Percentiles rank a stretch among this genome's conserved stretches.
These are phyloP conservation scores for Tulasnella sp. DNA, from an alignment of 768 basidiomycete species.

Conservation along the genomic window DNA sequence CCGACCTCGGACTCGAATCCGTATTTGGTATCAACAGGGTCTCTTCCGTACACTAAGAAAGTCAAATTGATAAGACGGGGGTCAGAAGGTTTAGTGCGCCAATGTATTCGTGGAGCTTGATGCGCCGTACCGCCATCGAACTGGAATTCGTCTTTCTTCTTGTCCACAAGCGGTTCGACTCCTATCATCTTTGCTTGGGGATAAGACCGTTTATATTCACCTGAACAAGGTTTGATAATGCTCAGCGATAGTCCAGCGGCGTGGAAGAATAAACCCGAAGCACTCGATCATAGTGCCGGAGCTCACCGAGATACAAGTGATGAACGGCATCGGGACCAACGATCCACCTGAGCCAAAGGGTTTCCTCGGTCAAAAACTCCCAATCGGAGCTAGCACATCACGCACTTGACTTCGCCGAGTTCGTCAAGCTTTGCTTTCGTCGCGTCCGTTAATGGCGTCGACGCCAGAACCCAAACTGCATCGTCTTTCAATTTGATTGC, in stretches of 20 bases:
- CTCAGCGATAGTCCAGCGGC: background rate
- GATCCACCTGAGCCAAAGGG: slow-evolving; percentile 36
- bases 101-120: background rate
- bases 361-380: background rate
- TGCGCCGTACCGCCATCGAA: slow-evolving; percentile 52
- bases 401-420: slow-evolving; percentile 65
- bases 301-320: slow-evolving; percentile 37
- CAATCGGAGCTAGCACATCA: background rate
- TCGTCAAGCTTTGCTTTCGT: slow-evolving; percentile 60
- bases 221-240: slow-evolving; percentile 40
- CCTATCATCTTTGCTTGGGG: slow-evolving; percentile 69
- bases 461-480: slow-evolving; percentile 79
- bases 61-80: background rate
- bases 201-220: slow-evolving; percentile 54
- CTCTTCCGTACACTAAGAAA: slow-evolving; percentile 37
- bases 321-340: slow-evolving; percentile 42
- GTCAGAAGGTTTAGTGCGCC: background rate
- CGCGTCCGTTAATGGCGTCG: slow-evolving; percentile 62
- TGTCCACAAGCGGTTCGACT: slow-evolving; percentile 51
- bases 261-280: background rate
- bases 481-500: slow-evolving; percentile 66
- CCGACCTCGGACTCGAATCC: slow-evolving; percentile 44
- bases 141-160: slow-evolving; percentile 50
- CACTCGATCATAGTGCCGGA: background rate
- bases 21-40: slow-evolving; percentile 39